Percentiles rank a stretch among this genome's conserved stretches.
Evolutionary conservation across 2,329 filamentous ascomycete species (phyloP).

Genomic region (Cercospora sp.): DNA sequence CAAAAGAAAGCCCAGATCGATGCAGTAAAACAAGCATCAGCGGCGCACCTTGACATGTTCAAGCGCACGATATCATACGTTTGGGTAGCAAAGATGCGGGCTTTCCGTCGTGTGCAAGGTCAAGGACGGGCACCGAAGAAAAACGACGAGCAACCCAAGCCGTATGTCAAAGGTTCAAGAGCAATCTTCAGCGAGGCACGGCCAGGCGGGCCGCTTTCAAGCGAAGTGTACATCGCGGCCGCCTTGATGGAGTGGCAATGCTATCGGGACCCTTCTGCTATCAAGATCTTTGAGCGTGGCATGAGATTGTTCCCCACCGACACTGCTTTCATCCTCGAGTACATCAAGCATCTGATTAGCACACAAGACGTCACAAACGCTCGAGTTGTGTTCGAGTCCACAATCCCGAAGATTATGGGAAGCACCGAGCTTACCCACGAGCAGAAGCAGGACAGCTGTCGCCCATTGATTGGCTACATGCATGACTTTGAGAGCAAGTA

Average conservation of each 20-base stretch:
- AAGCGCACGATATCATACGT: conserved; percentile 86
- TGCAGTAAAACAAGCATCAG: conserved; percentile 64
- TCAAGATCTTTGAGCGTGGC: conserved; percentile 94
- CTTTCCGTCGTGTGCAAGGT: conserved; percentile 91
- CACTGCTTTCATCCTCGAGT: conserved; percentile 89
- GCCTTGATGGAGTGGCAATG: conserved; percentile 93
- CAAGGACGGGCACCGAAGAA: conserved; percentile 60
- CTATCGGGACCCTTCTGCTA: conserved; percentile 89
- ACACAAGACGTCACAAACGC: conserved; percentile 90
- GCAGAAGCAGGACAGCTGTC: conserved; percentile 60
- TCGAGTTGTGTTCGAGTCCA: conserved; percentile 92
- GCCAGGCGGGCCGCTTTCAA: conserved; percentile 81
- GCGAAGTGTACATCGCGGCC: conserved; percentile 91
- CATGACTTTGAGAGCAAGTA: conserved; percentile 95
- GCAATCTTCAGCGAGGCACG: conserved; percentile 88
- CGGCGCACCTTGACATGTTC: conserved; percentile 70
- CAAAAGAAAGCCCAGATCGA: conserved; percentile 57
- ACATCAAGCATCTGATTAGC: conserved; percentile 89
- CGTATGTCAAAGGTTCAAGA: conserved; percentile 62
- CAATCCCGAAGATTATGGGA: conserved; percentile 68
- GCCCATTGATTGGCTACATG: conserved; percentile 85
- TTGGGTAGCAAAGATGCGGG: conserved; percentile 92
- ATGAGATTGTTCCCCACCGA: conserved; percentile 92
- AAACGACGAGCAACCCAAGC: conserved; percentile 16
- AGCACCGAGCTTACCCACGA: conserved; percentile 64